phyloP scores from a whole-genome alignment of 148 eudicot species.

The Hydrangea macrophylla region DNA sequence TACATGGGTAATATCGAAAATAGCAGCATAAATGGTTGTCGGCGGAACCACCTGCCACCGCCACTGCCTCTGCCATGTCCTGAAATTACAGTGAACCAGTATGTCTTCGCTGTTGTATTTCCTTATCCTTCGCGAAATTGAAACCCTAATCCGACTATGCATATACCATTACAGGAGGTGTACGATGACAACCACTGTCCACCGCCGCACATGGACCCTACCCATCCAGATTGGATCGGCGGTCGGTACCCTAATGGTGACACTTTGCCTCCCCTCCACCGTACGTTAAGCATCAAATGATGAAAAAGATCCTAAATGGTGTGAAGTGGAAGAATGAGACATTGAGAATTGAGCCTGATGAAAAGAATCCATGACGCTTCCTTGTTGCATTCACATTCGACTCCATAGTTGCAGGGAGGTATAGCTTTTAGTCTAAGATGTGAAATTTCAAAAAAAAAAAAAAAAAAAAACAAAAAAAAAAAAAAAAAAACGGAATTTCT shows the following conservation, averaged over 20 bases:
- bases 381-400: constrained; percentile 86
- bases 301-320: constrained; percentile 81
- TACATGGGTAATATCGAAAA: constrained; percentile 69
- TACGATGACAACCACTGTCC: no score
- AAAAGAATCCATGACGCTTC: constrained; percentile 64
- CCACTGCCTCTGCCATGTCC: constrained; percentile 41
- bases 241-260: constrained; percentile 62
- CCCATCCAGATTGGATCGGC: constrained; percentile 45
- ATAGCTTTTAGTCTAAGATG: not conserved
- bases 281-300: constrained; percentile 85
- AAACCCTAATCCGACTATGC: constrained; percentile 43
- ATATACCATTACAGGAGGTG: no score
- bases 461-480: no score
- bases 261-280: constrained; percentile 48
- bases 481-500: no score
- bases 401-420: constrained; percentile 88
- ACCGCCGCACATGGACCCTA: no score
- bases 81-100: constrained; percentile 50
- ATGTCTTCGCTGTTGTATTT: constrained; percentile 72
- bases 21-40: constrained; percentile 43
- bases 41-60: constrained; percentile 46
- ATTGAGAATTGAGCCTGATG: constrained; percentile 70
- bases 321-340: constrained; percentile 92
- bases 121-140: constrained; percentile 69
- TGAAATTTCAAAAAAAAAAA: no score